phyloP scores from a whole-genome alignment of 2,329 filamentous ascomycete species.

The Phyllachora maydis region DNA sequence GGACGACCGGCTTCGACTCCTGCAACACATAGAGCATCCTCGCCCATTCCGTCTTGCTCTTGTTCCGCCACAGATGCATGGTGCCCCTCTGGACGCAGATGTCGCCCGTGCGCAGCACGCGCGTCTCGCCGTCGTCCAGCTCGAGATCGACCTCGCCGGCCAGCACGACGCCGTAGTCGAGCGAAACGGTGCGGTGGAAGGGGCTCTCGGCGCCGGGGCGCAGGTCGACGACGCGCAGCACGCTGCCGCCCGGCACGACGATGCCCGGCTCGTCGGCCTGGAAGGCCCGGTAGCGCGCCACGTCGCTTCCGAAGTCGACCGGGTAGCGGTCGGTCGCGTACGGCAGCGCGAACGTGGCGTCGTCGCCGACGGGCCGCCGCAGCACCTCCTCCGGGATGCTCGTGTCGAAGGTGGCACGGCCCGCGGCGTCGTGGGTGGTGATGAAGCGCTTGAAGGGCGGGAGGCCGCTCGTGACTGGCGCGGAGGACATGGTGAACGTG shows the following conservation, averaged over 20 bases:
- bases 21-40: conserved; percentile 16
- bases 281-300: conserved; percentile 20
- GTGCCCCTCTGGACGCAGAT: conserved; percentile 25
- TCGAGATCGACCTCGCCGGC: conserved; percentile 25
- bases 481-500: no score
- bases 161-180: conserved; percentile 27
- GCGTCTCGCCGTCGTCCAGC: conserved; percentile 21
- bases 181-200: conserved; percentile 24
- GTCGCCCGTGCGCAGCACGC: conserved; percentile 20
- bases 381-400: conserved; percentile 7
- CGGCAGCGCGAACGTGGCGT: conserved; percentile 23
- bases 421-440: conserved; percentile 12
- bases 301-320: conserved; percentile 22
- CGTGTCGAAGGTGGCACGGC: conserved; percentile 13
- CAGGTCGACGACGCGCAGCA: conserved; percentile 23
- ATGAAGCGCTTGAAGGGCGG: conserved; percentile 8
- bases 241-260: conserved; percentile 19
- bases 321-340: conserved; percentile 27
- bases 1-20: conserved; percentile 8
- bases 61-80: conserved; percentile 20
- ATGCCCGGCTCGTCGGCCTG: conserved; percentile 24
- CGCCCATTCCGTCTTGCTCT: conserved; percentile 16
- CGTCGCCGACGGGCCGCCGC: conserved; percentile 14
- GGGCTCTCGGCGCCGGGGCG: conserved; percentile 15
- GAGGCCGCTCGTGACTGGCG: not conserved